Base-by-base conservation (phyloP, 768 basidiomycete species). In the Pisolithus tinctorius region DNA sequence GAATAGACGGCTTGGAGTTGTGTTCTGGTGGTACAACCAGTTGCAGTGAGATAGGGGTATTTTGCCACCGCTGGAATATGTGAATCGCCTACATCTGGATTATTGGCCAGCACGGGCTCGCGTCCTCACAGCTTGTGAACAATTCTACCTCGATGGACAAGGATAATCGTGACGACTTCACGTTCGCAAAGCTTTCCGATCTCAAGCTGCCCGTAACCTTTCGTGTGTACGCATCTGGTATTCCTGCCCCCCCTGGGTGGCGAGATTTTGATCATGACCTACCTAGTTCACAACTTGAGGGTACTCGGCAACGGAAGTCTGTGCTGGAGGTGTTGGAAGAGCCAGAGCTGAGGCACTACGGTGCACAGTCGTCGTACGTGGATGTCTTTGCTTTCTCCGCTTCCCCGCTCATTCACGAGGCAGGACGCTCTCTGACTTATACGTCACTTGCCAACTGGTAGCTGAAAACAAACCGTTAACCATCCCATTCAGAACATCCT, bases 381-480 rank as follows among this genome's bases (percentile, higher is more conserved):
- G n/a, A 27, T 53, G 31, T 34, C 34, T 54, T 31, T 45, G 50
- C 26, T 59, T 49, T 49, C 49, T 16, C 13, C 23, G 11, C 3
- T 37, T 30, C 20, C 38, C 30, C 3, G 13, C 39, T 53, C 68
- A 67, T 68, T 49, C 54, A 56, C 46, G 53, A 58, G 57, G 40
- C 71, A 96, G 93, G 57, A 84, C 82, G 13, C 80, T 87, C 58
- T 89, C 93, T 64, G 96, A 98, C 70, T 80, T 98, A 51, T 95
- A 92, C 69, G 87, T 97, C 48, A 92, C 89, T 10, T 87, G 91
- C 64, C 90, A 95, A 64, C 82, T 99, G 14, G 77, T 90, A 54
- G 88, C 92, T 10, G 92, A 96, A 65, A 95, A 95, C 67, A 92
- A 93, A 62, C 91, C 90, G 0, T 73, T 95, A 40, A 93, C 93